Evolutionary conservation across 257 asterid species (phyloP).

Genomic region (Solanum chiquidenum): DNA sequence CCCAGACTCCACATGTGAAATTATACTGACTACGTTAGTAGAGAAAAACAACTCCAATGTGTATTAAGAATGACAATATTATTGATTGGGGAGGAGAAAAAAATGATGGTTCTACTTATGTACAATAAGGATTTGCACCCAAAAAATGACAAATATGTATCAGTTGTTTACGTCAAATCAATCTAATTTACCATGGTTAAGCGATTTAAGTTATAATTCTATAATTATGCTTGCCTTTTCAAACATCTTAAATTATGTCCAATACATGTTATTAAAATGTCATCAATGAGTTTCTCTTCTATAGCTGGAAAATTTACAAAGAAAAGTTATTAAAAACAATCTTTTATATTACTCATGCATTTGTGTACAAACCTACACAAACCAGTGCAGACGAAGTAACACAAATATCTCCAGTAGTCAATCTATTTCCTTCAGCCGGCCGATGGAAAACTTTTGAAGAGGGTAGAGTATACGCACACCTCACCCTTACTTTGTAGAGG

Average conservation of each 20-base stretch:
- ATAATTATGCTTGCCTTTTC: neutral
- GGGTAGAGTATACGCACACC: too few species aligned
- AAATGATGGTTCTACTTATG: neutral
- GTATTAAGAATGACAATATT: neutral
- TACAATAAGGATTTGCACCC: neutral
- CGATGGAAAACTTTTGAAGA: too few species aligned
- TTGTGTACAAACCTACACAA: too few species aligned
- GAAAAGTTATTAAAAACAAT: too few species aligned
- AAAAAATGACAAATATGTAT: neutral
- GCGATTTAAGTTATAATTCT: neutral
- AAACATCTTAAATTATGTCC: neutral
- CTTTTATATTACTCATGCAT: too few species aligned
- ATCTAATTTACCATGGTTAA: neutral
- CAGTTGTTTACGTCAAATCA: rapidly evolving
- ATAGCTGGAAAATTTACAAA: too few species aligned
- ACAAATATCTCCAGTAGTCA: too few species aligned
- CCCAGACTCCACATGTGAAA: too few species aligned
- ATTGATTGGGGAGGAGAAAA: neutral
- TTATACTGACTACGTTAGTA: too few species aligned
- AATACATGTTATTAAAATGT: neutral
- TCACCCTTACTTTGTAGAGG: too few species aligned
- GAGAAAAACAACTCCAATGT: neutral
- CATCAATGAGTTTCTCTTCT: neutral
- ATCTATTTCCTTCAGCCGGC: too few species aligned
- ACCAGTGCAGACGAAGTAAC: too few species aligned